Evolutionary conservation across 177 flowering plant genomes (phyloP).

Genomic region (Tripterygium wilfordii): DNA sequence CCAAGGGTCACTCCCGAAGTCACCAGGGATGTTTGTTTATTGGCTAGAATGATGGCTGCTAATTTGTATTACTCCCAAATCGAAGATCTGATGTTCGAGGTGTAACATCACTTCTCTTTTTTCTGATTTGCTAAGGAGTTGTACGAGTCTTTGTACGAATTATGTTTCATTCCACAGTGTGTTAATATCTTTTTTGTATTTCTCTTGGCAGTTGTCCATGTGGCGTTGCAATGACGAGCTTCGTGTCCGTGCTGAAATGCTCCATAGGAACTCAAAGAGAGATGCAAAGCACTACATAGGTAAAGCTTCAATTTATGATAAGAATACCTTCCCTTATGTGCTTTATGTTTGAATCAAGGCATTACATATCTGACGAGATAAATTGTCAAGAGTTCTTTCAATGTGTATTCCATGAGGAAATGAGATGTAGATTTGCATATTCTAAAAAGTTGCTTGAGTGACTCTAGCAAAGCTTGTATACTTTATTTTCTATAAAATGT

Average conservation of each 20-base stretch:
- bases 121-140: too few relatives aligned
- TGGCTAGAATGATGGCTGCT: conserved; percentile 91
- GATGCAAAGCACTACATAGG: conserved; percentile 93
- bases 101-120: conserved; percentile 10
- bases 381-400: too few relatives aligned
- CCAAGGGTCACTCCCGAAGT: conserved; percentile 87
- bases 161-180: too few relatives aligned
- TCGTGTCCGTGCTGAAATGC: conserved; percentile 65
- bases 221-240: conserved; percentile 97
- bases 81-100: conserved; percentile 81
- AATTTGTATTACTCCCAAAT: conserved; percentile 73
- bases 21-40: conserved; percentile 75
- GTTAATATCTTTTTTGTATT: not conserved
- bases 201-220: conserved; percentile 68
- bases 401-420: too few relatives aligned
- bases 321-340: too few relatives aligned
- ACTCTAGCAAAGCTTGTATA: too few relatives aligned
- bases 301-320: conserved; percentile 9
- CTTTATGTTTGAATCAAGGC: too few relatives aligned
- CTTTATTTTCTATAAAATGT: too few relatives aligned
- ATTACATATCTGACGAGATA: too few relatives aligned
- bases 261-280: conserved; percentile 61
- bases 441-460: too few relatives aligned
- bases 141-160: too few relatives aligned
- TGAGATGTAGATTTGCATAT: too few relatives aligned